Conservation (phyloP, 306 rosid genomes). For the Datisca glomerata region DNA sequence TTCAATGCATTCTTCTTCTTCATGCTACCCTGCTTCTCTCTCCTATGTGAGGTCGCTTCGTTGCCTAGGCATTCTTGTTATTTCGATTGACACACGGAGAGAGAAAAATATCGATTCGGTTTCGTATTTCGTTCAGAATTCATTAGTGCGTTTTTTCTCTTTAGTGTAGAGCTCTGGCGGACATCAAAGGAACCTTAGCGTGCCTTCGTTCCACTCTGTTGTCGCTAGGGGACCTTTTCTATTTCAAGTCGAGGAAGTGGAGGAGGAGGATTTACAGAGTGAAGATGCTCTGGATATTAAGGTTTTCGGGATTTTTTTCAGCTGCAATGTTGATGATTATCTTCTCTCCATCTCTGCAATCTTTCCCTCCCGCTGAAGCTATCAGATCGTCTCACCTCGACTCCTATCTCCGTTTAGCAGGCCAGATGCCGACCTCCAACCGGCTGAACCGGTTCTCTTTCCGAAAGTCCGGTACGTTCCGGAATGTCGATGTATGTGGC, state of each 20-base stretch:
- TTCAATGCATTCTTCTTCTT: constrained; percentile 22
- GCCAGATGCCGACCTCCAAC: constrained; percentile 4
- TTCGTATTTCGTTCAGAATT: constrained; percentile 4
- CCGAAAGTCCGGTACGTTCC: constrained; percentile 35
- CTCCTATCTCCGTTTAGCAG: constrained; percentile 17
- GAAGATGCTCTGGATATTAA: constrained; percentile 44
- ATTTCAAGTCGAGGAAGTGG: constrained; percentile 20
- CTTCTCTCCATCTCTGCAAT: constrained; percentile 62
- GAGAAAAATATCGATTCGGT: constrained; percentile 11
- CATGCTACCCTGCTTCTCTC: constrained; percentile 4
- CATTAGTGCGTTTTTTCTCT: neutral
- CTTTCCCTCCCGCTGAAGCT: constrained; percentile 64
- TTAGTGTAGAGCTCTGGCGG: constrained; percentile 21
- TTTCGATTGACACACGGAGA: constrained; percentile 11
- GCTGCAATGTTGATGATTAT: constrained; percentile 50
- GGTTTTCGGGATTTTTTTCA: constrained; percentile 44
- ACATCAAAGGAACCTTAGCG: constrained; percentile 31
- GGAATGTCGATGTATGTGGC: constrained; percentile 47
- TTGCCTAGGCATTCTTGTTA: constrained; percentile 26
- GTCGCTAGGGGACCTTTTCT: constrained; percentile 15
- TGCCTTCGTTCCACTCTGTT: constrained; percentile 13
- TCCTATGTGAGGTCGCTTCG: constrained; percentile 23
- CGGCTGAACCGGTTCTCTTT: constrained; percentile 24
- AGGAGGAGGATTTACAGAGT: constrained; percentile 9
- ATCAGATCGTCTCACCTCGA: constrained; percentile 44